phyloP scores from a whole-genome alignment of 805 yeast genomes.

The Scheffersomyces spartinae region DNA sequence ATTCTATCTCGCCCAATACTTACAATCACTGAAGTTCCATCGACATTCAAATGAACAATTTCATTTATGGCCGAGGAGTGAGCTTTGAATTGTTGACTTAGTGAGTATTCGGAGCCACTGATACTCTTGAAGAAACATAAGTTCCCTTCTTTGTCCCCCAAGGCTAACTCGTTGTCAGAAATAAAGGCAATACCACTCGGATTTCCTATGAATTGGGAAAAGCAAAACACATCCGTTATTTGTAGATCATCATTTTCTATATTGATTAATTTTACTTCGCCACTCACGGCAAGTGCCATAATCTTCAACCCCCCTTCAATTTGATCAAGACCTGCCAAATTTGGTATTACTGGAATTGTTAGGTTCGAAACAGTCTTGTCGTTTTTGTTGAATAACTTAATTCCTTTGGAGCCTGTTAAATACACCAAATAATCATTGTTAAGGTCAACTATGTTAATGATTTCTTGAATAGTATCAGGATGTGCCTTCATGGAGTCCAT shows the following conservation, averaged over 20 bases:
- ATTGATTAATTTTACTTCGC: constrained; percentile 20
- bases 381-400: constrained; percentile 14
- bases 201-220: constrained; percentile 8
- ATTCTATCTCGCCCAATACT: constrained; percentile 52
- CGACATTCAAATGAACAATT: constrained; percentile 21
- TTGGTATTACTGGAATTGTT: constrained; percentile 24
- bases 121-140: constrained; percentile 16
- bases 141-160: constrained; percentile 42
- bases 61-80: constrained; percentile 44
- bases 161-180: constrained; percentile 13
- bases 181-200: constrained; percentile 26
- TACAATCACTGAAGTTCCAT: constrained; percentile 19
- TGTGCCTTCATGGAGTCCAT: constrained; percentile 7
- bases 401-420: constrained; percentile 25
- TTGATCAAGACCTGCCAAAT: constrained; percentile 27
- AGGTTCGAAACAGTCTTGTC: constrained; percentile 8
- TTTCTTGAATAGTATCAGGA: constrained; percentile 20
- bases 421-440: constrained; percentile 15
- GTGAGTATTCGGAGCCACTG: constrained; percentile 5
- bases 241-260: constrained; percentile 5
- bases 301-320: constrained; percentile 18
- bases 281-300: constrained; percentile 36
- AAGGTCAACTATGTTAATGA: constrained; percentile 17
- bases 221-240: constrained; percentile 4
- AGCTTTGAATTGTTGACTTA: constrained; percentile 26